Percentiles rank a stretch among this genome's conserved stretches.
These are phyloP conservation scores for Trichoderma polysporum DNA, from an alignment of 2,329 filamentous ascomycete genomes.

Conservation along the genomic window DNA sequence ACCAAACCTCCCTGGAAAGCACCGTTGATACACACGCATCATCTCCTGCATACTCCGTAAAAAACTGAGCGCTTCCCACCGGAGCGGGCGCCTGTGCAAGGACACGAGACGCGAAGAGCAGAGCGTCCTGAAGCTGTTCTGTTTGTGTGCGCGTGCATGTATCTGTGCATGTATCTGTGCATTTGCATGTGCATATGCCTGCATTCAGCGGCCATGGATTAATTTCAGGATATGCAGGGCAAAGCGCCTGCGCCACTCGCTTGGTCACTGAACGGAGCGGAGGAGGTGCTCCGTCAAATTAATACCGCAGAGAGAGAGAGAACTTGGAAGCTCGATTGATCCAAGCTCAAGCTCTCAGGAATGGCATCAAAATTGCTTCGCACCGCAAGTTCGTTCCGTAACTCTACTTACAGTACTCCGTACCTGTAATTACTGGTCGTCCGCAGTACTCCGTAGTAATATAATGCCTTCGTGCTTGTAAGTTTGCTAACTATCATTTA, in stretches of 20 bases:
- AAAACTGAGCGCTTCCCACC: background rate
- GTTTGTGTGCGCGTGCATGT: conserved; percentile 8
- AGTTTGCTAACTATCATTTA: background rate
- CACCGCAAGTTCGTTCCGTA: background rate
- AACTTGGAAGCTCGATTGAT: background rate
- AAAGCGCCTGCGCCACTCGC: conserved; percentile 13
- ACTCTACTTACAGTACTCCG: too few relatives aligned
- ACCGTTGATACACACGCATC: background rate
- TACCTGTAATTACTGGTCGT: too few relatives aligned
- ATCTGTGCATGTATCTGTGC: conserved; percentile 1
- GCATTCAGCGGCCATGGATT: background rate
- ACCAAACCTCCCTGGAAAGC: background rate
- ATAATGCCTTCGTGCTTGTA: background rate
- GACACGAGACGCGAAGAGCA: background rate
- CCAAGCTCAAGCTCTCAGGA: background rate
- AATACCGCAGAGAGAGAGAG: background rate
- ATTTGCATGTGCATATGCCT: background rate
- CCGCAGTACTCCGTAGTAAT: too few relatives aligned
- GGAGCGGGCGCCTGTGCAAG: background rate
- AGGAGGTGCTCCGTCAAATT: background rate
- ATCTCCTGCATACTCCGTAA: background rate
- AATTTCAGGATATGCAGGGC: conserved; percentile 14
- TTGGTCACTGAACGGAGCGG: background rate
- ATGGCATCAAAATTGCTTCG: background rate
- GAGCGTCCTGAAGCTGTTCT: background rate